Base-by-base conservation (phyloP, 1,284 basidiomycete species). In the Ceratobasidium theobromae region DNA sequence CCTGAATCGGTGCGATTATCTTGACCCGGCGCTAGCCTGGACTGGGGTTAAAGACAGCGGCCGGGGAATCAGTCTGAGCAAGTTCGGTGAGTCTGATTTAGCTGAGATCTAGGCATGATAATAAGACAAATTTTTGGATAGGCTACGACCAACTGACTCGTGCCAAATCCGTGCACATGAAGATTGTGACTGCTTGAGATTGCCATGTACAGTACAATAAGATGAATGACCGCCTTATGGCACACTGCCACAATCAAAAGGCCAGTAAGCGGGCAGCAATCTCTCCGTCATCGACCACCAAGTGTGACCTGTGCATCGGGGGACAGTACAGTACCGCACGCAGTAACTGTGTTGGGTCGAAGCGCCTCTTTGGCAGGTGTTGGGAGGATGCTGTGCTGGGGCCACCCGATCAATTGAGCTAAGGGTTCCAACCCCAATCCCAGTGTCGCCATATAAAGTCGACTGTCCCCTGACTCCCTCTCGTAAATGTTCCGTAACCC, bases 1-100 rank as follows among this genome's bases (percentile, higher is more conserved):
- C 77, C 76, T 96, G 72, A 98, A 98, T 78, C 81, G 91, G 52
- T 93, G 91, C 70, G 95, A 97, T 75, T 88, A 82, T 73, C 82
- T 96, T 41, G 95, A 98, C 74, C 95, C 95, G 1, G 93, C 93
- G 1, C 79, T 98, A 1, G 85, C 92, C 1, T 98, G 96, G 95
- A 91, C 89, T 1, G 95, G 95, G 1, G 89, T 93, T 66, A 98
- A 98, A 80, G 81, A 97, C 74, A 93, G 90, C 65, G 95, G 96
- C 18, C 80, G 93, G 32, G 96, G 96, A 1, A 80, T 98, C 69
- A 94, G 91, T 72, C 78, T 98, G 72, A 93, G 91, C 74, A 87
- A 88, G 73, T 93, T 93, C 69, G 93, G 93, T 92, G 69, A 68
- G 87, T 80, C 18, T 32, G 65, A 25, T n/a, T 33, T 64, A 28